Conservation (phyloP, 768 basidiomycete species). For the Boletellus emodensis region DNA sequence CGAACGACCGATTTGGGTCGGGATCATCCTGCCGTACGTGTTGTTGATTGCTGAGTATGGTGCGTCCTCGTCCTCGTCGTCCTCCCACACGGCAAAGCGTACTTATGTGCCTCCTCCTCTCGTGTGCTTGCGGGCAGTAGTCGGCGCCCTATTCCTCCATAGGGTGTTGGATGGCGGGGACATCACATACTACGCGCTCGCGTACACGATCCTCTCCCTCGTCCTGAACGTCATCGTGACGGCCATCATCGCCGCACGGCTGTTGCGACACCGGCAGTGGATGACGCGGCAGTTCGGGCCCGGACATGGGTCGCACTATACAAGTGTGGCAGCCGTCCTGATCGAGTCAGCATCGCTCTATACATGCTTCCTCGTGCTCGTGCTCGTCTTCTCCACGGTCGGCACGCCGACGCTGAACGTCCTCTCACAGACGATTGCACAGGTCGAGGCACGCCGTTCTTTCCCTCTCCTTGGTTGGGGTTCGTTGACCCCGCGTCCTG, state of each 20-base stretch:
- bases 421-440: slow-evolving; percentile 18
- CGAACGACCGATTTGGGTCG: slow-evolving; percentile 4
- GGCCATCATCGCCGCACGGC: slow-evolving; percentile 13
- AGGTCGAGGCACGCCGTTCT: slow-evolving; percentile 12
- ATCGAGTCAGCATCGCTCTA: slow-evolving; percentile 22
- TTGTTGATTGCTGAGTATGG: slow-evolving; percentile 12
- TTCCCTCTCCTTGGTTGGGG: background rate
- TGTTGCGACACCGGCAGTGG: slow-evolving; percentile 12
- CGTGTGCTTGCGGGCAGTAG: slow-evolving; percentile 1
- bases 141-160: slow-evolving; percentile 3
- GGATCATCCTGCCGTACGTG: slow-evolving; percentile 5
- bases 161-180: background rate
- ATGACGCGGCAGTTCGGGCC: slow-evolving; percentile 10
- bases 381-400: slow-evolving; percentile 9
- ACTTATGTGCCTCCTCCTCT: background rate
- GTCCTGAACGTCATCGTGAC: slow-evolving; percentile 15
- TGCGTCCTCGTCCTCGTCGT: background rate
- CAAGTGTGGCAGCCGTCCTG: slow-evolving; percentile 8
- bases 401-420: background rate
- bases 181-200: background rate
- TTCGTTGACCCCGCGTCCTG: background rate
- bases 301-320: slow-evolving; percentile 11
- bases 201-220: slow-evolving; percentile 11
- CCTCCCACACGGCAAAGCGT: background rate
- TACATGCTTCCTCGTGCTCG: slow-evolving; percentile 10